Conservation (phyloP, 2,329 filamentous ascomycete species). For the Epichloe sylvatica region DNA sequence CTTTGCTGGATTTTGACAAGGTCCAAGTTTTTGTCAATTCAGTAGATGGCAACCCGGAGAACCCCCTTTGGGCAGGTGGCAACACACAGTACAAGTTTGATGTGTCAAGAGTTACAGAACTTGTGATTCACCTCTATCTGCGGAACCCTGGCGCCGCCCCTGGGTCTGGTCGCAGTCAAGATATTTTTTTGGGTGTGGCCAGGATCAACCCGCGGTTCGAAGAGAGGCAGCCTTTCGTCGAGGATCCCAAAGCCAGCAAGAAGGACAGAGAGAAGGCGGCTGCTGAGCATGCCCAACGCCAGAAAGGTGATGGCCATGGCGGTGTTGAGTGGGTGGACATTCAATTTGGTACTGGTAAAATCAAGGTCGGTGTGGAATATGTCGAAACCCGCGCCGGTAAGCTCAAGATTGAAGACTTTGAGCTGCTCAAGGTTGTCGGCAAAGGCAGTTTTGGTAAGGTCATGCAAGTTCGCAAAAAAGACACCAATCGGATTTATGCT, state of each 20-base stretch:
- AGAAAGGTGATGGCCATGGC: constrained; percentile 39
- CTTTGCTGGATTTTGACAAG: constrained; percentile 95
- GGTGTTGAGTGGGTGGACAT: constrained; percentile 85
- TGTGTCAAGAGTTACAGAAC: constrained; percentile 83
- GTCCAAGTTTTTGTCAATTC: constrained; percentile 97
- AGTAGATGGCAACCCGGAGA: constrained; percentile 85
- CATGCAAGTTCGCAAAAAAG: constrained; percentile 96
- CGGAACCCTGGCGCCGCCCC: constrained; percentile 77
- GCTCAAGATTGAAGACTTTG: constrained; percentile 92
- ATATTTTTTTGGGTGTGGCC: constrained; percentile 88
- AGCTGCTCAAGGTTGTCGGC: constrained; percentile 91
- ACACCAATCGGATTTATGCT: constrained; percentile 94
- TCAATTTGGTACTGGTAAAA: constrained; percentile 73
- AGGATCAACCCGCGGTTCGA: constrained; percentile 89
- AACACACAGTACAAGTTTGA: constrained; percentile 99
- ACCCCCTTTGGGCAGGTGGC: constrained; percentile 88
- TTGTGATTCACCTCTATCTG: constrained; percentile 85
- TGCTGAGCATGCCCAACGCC: constrained; percentile 47
- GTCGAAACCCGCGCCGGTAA: constrained; percentile 83
- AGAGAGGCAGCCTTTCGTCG: constrained; percentile 54
- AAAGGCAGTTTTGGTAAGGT: constrained; percentile 99
- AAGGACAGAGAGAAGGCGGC: constrained; percentile 72
- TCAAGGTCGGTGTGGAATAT: constrained; percentile 89
- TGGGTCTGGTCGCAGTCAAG: constrained; percentile 81
- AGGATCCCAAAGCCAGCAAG: constrained; percentile 73